Conservation (phyloP, 2,329 filamentous ascomycete species). For the Claviceps digitariae region DNA sequence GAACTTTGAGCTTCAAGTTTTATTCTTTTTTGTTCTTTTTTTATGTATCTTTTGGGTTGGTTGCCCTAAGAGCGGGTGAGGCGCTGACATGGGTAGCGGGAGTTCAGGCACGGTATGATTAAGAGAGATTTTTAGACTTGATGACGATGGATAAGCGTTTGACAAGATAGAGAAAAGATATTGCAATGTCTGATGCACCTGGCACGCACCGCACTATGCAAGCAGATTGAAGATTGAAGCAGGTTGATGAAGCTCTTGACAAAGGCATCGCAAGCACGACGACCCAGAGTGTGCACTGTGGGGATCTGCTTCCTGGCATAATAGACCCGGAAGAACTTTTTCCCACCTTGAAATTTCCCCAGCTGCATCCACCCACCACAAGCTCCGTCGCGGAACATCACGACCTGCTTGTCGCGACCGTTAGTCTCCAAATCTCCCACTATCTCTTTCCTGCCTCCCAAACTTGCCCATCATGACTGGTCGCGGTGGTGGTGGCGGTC, state of each 20-base stretch:
- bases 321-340: constrained; percentile 3
- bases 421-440: background rate
- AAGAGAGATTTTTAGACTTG: too few species aligned
- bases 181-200: too few species aligned
- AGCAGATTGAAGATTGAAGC: background rate
- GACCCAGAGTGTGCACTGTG: too few species aligned
- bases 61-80: too few species aligned
- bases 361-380: background rate
- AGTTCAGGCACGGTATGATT: background rate
- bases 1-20: background rate
- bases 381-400: constrained; percentile 2
- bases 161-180: too few species aligned
- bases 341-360: constrained; percentile 5
- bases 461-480: constrained; percentile 36
- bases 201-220: background rate
- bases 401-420: constrained; percentile 2
- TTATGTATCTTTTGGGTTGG: too few species aligned
- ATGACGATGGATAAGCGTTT: too few species aligned
- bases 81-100: background rate
- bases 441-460: background rate
- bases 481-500: constrained; percentile 44
- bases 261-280: background rate
- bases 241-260: background rate
- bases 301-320: background rate
- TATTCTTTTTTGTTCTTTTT: too few species aligned